Evolutionary conservation across 345 rosid genomes (phyloP), one percentile per base, ranked within the genome.

Genomic region (Eutrema japonicum): DNA sequence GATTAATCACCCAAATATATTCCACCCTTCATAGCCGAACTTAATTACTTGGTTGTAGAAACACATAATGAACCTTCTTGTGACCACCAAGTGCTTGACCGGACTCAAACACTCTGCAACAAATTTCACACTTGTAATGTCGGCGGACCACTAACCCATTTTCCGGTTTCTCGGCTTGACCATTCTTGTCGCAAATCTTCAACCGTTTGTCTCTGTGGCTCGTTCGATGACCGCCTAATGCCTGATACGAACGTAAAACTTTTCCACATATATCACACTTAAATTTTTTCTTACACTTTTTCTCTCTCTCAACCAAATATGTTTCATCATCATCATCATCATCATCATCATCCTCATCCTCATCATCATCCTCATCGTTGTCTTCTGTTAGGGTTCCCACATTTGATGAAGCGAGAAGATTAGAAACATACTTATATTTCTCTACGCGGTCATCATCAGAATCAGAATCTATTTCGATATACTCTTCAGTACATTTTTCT

Each of bases 221-320:
- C 41, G 92, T 83, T 70, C 89, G 78, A 74, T 90, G 93, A 47
- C 91, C 90, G 0, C 91, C 93, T 5, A 90, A 59, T 40, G 89
- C 89, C 71, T 86, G 91, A 80, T 80, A 82, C 5, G 96, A 90
- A 66, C 67, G 50, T 62, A 88, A 88, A 18, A 56, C 66, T 62
- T 70, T 82, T 16, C 77, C 83, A 72, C 96, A 90, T 33, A 83
- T 80, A 12, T 83, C 82, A 41, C 96, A 86, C 62, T 29, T 57
- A 67, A 80, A 85, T 26, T 49, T 69, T 36, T 56, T 66, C 68
- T 50, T 59, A 61, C 64, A 6, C 5, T 29, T 46, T 10, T n/a
- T 43, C 8, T 29, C 50, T 48, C 46, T 70, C n/a, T 30, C 4
- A n/a, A 49, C 64, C 8, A 27, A 36, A n/a, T 47, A 63, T 54